A percentile compares a stretch with the other conserved stretches of the same genome.
Conservation (phyloP, 2,329 filamentous ascomycete genomes). For the Colletotrichum musicola region DNA sequence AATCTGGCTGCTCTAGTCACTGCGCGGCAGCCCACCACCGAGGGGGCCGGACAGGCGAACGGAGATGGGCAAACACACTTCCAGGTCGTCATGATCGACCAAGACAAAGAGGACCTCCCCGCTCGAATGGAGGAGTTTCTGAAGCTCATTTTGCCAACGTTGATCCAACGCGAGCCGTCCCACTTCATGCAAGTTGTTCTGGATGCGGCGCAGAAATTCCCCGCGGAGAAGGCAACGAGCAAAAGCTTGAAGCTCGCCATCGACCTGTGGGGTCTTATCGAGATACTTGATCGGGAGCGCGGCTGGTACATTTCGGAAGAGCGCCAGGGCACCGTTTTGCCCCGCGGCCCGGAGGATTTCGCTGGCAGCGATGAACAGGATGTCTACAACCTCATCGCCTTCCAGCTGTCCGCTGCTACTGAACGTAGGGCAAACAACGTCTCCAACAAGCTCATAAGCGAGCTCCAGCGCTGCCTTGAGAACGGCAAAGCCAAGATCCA, state of each 20-base stretch:
- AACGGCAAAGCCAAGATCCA: slow-evolving; percentile 71
- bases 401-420: slow-evolving; percentile 74
- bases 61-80: slow-evolving; percentile 40
- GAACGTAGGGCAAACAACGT: slow-evolving; percentile 73
- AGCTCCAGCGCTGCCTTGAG: slow-evolving; percentile 71
- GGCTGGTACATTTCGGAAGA: slow-evolving; percentile 70
- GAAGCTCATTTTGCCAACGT: slow-evolving; percentile 67
- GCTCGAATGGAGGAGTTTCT: slow-evolving; percentile 71
- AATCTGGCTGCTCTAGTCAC: slow-evolving; percentile 39
- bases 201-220: slow-evolving; percentile 62
- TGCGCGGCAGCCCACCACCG: slow-evolving; percentile 24
- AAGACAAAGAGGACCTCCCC: slow-evolving; percentile 71
- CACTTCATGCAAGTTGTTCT: slow-evolving; percentile 71
- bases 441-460: slow-evolving; percentile 68
- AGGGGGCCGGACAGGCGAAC: slow-evolving; percentile 23
- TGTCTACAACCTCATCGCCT: slow-evolving; percentile 71
- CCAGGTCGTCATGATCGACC: slow-evolving; percentile 69
- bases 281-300: slow-evolving; percentile 74
- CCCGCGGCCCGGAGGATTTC: slow-evolving; percentile 63
- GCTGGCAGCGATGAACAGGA: slow-evolving; percentile 64
- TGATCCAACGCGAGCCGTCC: slow-evolving; percentile 71
- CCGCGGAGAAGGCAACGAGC: slow-evolving; percentile 61
- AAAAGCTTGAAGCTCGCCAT: slow-evolving; percentile 69
- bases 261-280: slow-evolving; percentile 74
- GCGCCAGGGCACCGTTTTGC: slow-evolving; percentile 55